Base-by-base conservation (phyloP, 768 basidiomycete species). In the Mrakia blollopis region DNA sequence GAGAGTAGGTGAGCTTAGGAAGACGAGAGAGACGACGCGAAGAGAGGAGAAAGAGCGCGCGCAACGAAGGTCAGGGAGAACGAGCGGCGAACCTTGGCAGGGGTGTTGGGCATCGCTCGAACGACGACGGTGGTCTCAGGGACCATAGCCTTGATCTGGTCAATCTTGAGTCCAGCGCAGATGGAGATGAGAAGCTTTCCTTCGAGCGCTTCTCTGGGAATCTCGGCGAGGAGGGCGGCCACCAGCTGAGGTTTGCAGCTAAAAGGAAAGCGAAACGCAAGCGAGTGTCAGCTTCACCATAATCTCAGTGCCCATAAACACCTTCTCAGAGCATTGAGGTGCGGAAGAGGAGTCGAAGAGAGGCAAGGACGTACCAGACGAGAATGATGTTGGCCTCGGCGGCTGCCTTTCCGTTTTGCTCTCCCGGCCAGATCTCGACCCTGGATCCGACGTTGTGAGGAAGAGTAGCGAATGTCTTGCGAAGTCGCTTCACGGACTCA, bases 31-130 rank as follows among this genome's bases (percentile, higher is more conserved):
- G 41, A 78, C 50, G 41, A 41, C 28, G 44, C 5, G 23, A 21
- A n/a, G 30, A 23, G 54, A 35, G 21, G 30, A 5, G 54, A 9
- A 21, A 25, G 11, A 18, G 62, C n/a, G 62, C 2, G 7, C 54
- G 35, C 54, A 23, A 41, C 61, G 50, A 32, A 37, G 30, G 28
- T 10, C 23, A 39, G 41, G 23, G 10, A 28, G 35, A 57, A 44
- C 3, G 44, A 44, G 44, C n/a, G 62, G 80, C 88, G 77, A 78
- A 94, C 96, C 84, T 92, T 92, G 86, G 92, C 93, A 28, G 97
- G 94, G 2, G 96, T 98, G 82, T 99, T 99, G 79, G 97, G 95
- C 97, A 99, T 99, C 16, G 94, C 92, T 75, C 97, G 90, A 77
- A 98, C 90, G 78, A 98, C 91, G 80, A 88, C 89, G 61, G 93